These are phyloP conservation scores for Colletotrichum horii DNA, from an alignment of 2,329 filamentous ascomycete genomes.

Conservation along the genomic window DNA sequence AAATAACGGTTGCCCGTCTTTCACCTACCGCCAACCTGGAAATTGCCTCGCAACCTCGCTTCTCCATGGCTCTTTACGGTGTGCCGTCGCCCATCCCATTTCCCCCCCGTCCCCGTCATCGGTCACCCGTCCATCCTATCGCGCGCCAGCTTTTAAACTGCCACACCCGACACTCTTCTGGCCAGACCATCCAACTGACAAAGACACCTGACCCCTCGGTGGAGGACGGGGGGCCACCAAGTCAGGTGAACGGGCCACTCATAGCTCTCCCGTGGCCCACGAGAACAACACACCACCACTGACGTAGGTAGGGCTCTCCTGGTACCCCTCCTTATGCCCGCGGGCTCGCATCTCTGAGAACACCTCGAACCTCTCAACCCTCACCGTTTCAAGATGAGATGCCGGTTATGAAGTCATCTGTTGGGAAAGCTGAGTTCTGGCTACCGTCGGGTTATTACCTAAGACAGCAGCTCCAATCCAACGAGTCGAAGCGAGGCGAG, in stretches of 20 bases:
- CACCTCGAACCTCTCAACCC: background rate
- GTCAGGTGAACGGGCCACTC: conserved; percentile 21
- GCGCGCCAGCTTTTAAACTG: conserved; percentile 1
- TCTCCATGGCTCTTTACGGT: background rate
- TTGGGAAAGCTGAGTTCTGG: background rate
- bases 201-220: conserved; percentile 21
- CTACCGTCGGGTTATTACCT: conserved; percentile 9
- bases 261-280: conserved; percentile 14
- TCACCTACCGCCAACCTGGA: background rate
- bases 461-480: background rate
- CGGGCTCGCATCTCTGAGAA: background rate
- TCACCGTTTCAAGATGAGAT: conserved; percentile 15
- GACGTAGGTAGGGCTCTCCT: conserved; percentile 17
- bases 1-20: conserved; percentile 5
- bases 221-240: conserved; percentile 9
- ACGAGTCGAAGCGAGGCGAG: conserved; percentile 10
- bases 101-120: background rate
- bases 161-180: conserved; percentile 1
- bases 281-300: conserved; percentile 21
- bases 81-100: background rate
- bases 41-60: background rate
- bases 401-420: background rate
- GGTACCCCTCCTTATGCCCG: conserved; percentile 5
- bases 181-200: conserved; percentile 14
- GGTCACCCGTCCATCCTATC: conserved; percentile 14